phyloP scores from a whole-genome alignment of 116 monocot genomes.

The Phalaenopsis hybrid region DNA sequence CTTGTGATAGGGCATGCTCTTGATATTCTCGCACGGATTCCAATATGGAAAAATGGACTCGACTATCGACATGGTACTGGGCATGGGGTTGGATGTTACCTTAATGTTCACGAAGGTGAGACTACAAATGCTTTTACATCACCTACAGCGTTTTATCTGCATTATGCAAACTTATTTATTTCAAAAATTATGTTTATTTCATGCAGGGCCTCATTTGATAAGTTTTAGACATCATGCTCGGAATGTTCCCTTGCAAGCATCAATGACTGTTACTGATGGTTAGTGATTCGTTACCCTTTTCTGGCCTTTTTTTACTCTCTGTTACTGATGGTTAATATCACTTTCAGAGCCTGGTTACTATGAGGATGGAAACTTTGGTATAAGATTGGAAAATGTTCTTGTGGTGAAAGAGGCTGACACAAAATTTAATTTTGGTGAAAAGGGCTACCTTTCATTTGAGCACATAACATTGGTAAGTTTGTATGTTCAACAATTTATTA shows the following conservation, averaged over 20 bases:
- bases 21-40: slow-evolving; percentile 88
- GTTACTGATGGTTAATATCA: not conserved
- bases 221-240: slow-evolving; percentile 88
- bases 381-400: slow-evolving; percentile 96
- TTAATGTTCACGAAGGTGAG: slow-evolving; percentile 97
- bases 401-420: slow-evolving; percentile 80
- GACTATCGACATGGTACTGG: slow-evolving; percentile 99
- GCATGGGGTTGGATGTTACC: slow-evolving; percentile 91
- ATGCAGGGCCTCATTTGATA: slow-evolving; percentile 85
- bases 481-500: not conserved
- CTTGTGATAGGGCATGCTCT: slow-evolving; percentile 62
- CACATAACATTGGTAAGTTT: slow-evolving; percentile 94
- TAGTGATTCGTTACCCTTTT: slow-evolving; percentile 13
- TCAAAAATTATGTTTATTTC: slow-evolving; percentile 7
- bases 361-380: slow-evolving; percentile 92
- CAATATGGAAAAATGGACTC: slow-evolving; percentile 91
- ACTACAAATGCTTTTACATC: not conserved
- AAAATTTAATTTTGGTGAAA: slow-evolving; percentile 81
- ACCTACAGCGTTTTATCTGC: not conserved
- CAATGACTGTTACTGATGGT: slow-evolving; percentile 99
- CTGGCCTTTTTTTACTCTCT: not conserved
- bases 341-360: slow-evolving; percentile 95
- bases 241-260: slow-evolving; percentile 76
- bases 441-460: slow-evolving; percentile 82
- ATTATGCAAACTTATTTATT: not conserved